phyloP scores from a whole-genome alignment of 768 basidiomycete species.

The Hygrocybe coccinea region DNA sequence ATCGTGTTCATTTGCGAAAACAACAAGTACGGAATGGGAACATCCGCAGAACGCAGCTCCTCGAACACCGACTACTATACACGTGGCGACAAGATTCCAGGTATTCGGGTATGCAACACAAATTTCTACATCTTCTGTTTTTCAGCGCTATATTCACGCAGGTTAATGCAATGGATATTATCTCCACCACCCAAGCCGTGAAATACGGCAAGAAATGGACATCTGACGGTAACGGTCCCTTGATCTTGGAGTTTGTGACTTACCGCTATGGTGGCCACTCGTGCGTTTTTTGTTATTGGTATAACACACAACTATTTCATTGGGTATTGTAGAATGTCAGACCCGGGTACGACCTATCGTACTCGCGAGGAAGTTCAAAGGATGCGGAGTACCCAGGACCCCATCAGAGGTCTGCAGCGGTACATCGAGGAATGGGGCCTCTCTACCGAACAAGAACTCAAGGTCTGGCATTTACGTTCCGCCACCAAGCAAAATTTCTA shows the following conservation, averaged over 20 bases:
- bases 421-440: constrained; percentile 97
- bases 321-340: constrained; percentile 70
- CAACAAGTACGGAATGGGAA: constrained; percentile 99
- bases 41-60: constrained; percentile 88
- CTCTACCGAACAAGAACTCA: constrained; percentile 82
- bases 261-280: constrained; percentile 99
- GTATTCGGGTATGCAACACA: constrained; percentile 78
- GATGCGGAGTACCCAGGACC: constrained; percentile 93
- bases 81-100: constrained; percentile 95
- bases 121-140: neutral
- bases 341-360: constrained; percentile 98
- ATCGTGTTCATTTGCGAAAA: constrained; percentile 96
- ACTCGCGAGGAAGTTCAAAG: constrained; percentile 97
- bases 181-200: constrained; percentile 80
- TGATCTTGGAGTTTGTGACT: constrained; percentile 93
- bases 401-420: constrained; percentile 88
- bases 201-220: constrained; percentile 87
- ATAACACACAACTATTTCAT: too few species aligned
- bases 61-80: constrained; percentile 95
- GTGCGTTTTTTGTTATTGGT: constrained; percentile 56
- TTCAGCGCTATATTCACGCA: constrained; percentile 21
- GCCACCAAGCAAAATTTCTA: neutral
- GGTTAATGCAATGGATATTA: constrained; percentile 99
- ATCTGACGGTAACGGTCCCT: constrained; percentile 74
- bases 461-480: too few species aligned